phyloP scores from a whole-genome alignment of 1,139 yeast genomes.

The Candida freyschussii region DNA sequence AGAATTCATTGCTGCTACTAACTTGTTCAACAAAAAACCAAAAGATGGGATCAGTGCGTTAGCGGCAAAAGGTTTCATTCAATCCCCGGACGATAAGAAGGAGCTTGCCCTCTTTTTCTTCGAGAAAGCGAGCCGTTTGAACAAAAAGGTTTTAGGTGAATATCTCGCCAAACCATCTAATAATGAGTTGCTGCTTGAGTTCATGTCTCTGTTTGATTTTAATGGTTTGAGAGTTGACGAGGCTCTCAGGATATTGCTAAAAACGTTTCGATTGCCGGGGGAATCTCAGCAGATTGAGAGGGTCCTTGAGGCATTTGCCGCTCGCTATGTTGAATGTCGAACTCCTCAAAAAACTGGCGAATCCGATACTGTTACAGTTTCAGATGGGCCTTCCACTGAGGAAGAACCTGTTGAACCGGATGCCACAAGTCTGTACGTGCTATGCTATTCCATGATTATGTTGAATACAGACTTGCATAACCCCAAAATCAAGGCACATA shows the following conservation, averaged over 20 bases:
- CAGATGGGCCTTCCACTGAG: too few relatives aligned
- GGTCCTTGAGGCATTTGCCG: constrained; percentile 81
- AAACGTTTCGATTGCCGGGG: constrained; percentile 90
- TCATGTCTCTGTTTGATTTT: constrained; percentile 72
- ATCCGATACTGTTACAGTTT: too few relatives aligned
- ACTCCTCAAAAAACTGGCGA: too few relatives aligned
- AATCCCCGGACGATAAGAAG: constrained; percentile 43
- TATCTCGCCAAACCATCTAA: constrained; percentile 74
- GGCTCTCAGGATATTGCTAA: constrained; percentile 76
- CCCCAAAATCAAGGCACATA: constrained; percentile 76
- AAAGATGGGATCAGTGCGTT: constrained; percentile 65
- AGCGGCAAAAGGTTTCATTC: constrained; percentile 59
- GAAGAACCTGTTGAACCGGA: constrained; percentile 53
- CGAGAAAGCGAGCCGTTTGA: constrained; percentile 73
- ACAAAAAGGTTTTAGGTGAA: constrained; percentile 86
- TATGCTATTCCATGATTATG: constrained; percentile 73
- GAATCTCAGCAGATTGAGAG: constrained; percentile 96
- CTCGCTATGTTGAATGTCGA: constrained; percentile 66
- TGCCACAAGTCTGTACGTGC: constrained; percentile 64
- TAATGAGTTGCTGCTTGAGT: constrained; percentile 52
- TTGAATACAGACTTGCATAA: constrained; percentile 75
- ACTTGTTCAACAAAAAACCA: constrained; percentile 72
- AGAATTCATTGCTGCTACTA: constrained; percentile 70
- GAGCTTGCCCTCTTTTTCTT: constrained; percentile 75
- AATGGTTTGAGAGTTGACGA: constrained; percentile 81